These are phyloP conservation scores for Sphaerulina vaccinii DNA, from an alignment of 2,329 filamentous ascomycete species.

Conservation along the genomic window DNA sequence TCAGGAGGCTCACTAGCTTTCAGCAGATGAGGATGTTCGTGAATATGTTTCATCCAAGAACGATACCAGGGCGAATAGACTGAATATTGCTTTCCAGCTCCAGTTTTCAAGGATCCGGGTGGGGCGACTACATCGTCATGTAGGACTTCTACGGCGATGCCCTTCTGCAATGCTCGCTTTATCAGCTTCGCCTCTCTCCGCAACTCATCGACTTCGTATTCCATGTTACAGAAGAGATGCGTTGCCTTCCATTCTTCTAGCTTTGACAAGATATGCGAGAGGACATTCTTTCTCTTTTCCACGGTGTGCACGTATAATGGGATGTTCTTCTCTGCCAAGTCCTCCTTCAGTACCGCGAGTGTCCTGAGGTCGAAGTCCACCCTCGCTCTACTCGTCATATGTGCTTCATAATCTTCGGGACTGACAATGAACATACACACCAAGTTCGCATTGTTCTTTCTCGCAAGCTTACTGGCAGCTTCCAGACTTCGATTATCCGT, in stretches of 20 bases:
- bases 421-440: constrained; percentile 77
- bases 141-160: constrained; percentile 67
- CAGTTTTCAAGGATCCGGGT: constrained; percentile 66
- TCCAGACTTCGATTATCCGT: constrained; percentile 71
- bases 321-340: constrained; percentile 70
- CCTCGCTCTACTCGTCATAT: constrained; percentile 68
- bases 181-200: constrained; percentile 71
- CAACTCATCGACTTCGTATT: constrained; percentile 90
- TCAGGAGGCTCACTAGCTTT: constrained; percentile 59
- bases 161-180: constrained; percentile 58
- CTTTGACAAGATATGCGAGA: constrained; percentile 61
- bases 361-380: constrained; percentile 81
- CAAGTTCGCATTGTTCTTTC: constrained; percentile 66
- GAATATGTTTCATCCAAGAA: constrained; percentile 71
- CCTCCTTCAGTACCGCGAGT: constrained; percentile 62
- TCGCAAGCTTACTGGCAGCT: constrained; percentile 65
- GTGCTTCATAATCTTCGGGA: constrained; percentile 81
- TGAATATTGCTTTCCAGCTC: constrained; percentile 73
- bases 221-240: constrained; percentile 78
- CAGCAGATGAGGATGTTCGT: constrained; percentile 66
- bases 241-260: constrained; percentile 70
- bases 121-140: constrained; percentile 82
- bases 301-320: constrained; percentile 75
- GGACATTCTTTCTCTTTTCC: constrained; percentile 62
- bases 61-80: constrained; percentile 84